Conservation (phyloP, 2,329 filamentous ascomycete genomes). For the Xylogone sp. region DNA sequence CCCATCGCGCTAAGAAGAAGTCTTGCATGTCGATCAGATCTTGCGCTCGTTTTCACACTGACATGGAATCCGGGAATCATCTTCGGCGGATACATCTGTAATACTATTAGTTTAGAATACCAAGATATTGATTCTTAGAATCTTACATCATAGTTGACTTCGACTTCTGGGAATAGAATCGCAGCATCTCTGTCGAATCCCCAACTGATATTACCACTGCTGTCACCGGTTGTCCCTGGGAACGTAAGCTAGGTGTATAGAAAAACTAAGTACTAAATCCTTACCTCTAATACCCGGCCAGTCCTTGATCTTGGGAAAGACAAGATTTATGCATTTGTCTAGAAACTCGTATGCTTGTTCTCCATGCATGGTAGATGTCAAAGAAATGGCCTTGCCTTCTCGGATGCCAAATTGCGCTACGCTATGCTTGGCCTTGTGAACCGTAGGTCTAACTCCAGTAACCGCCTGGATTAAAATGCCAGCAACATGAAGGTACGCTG, state of each 20-base stretch:
- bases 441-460: conserved; percentile 67
- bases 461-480: conserved; percentile 84
- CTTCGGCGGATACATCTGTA: conserved; percentile 54
- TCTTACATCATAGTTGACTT: conserved; percentile 90
- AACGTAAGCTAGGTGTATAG: conserved; percentile 27
- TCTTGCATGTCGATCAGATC: conserved; percentile 24
- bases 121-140: background rate
- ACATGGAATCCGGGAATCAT: conserved; percentile 33
- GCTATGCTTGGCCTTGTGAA: conserved; percentile 66
- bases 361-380: conserved; percentile 73
- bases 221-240: conserved; percentile 61
- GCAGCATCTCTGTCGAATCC: conserved; percentile 75
- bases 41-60: conserved; percentile 26
- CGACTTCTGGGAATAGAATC: conserved; percentile 86
- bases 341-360: conserved; percentile 87
- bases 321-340: conserved; percentile 83
- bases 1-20: conserved; percentile 24
- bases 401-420: conserved; percentile 74
- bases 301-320: conserved; percentile 94
- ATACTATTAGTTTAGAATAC: conserved; percentile 9
- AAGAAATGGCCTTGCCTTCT: conserved; percentile 66
- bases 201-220: conserved; percentile 80
- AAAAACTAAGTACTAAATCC: background rate
- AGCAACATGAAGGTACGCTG: conserved; percentile 74
- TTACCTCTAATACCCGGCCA: conserved; percentile 73